Evolutionary conservation across 208 protist species (phyloP).

Genomic region (Trypanosoma vivax): DNA sequence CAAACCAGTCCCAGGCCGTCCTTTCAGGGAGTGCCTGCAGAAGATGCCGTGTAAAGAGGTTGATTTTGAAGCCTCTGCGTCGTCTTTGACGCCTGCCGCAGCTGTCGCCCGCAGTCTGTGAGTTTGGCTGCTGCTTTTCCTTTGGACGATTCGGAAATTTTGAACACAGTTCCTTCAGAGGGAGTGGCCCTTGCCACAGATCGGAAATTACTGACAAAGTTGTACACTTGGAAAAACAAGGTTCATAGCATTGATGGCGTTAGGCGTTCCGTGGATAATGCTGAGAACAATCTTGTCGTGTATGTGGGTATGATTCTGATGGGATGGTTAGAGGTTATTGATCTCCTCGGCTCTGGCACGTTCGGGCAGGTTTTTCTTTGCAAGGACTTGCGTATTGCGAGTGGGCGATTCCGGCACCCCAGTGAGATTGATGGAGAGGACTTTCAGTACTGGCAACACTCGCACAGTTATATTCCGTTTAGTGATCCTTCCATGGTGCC

Average conservation of each 20-base stretch:
- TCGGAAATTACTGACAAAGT: conserved; percentile 38
- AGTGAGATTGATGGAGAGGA: conserved; percentile 62
- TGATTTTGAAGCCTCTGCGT: too few relatives aligned
- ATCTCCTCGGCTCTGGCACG: conserved; percentile 65
- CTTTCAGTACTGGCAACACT: conserved; percentile 83
- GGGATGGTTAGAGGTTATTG: conserved; percentile 79
- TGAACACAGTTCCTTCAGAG: background rate
- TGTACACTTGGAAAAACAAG: conserved; percentile 38
- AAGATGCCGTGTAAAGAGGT: too few relatives aligned
- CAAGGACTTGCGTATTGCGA: conserved; percentile 69
- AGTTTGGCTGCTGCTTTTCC: too few relatives aligned
- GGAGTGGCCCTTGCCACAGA: conserved; percentile 11
- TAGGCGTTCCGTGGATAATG: conserved; percentile 70
- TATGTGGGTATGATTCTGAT: conserved; percentile 77
- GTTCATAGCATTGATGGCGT: conserved; percentile 62
- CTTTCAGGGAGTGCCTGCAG: too few relatives aligned
- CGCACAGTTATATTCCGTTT: conserved; percentile 67
- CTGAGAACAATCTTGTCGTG: conserved; percentile 63
- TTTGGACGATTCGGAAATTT: too few relatives aligned
- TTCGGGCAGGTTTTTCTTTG: conserved; percentile 86
- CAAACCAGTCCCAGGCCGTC: too few relatives aligned
- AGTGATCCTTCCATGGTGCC: conserved; percentile 57
- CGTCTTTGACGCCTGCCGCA: too few relatives aligned
- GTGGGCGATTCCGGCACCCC: conserved; percentile 64
- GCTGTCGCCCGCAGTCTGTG: too few relatives aligned